A percentile compares a stretch with the other conserved stretches of the same genome.
These are phyloP conservation scores for Fusarium sp. DNA, from an alignment of 2,329 filamentous ascomycete genomes.

Conservation along the genomic window DNA sequence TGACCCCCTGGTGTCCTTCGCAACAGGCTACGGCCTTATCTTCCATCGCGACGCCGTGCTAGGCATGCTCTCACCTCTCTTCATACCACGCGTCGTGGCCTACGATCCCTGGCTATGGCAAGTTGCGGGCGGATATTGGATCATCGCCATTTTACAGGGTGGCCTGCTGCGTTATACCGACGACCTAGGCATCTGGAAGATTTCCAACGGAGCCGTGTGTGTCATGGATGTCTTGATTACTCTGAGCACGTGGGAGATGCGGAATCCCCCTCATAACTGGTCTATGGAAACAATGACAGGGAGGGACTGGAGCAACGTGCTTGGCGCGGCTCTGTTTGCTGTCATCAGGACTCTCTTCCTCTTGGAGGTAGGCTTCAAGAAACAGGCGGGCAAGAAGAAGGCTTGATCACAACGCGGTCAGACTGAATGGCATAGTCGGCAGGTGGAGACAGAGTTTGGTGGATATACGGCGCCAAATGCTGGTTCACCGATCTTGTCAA, in stretches of 20 bases:
- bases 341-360: neutral
- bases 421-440: too few relatives aligned
- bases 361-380: neutral
- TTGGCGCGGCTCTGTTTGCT: neutral
- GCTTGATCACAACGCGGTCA: too few relatives aligned
- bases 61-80: neutral
- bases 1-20: neutral
- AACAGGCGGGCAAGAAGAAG: too few relatives aligned
- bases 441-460: too few relatives aligned
- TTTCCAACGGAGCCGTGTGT: neutral
- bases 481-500: too few relatives aligned
- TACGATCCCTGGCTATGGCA: conserved; percentile 3
- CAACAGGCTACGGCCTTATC: neutral
- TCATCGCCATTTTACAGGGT: neutral
- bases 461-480: too few relatives aligned
- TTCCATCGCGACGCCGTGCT: neutral
- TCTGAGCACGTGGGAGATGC: conserved; percentile 1
- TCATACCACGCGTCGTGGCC: neutral
- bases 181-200: neutral
- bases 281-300: neutral
- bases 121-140: neutral
- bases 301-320: neutral
- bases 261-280: neutral
- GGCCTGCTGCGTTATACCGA: neutral
- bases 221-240: neutral